Base-by-base conservation (phyloP, 2,329 filamentous ascomycete genomes). In the Bipolaris victoriae region DNA sequence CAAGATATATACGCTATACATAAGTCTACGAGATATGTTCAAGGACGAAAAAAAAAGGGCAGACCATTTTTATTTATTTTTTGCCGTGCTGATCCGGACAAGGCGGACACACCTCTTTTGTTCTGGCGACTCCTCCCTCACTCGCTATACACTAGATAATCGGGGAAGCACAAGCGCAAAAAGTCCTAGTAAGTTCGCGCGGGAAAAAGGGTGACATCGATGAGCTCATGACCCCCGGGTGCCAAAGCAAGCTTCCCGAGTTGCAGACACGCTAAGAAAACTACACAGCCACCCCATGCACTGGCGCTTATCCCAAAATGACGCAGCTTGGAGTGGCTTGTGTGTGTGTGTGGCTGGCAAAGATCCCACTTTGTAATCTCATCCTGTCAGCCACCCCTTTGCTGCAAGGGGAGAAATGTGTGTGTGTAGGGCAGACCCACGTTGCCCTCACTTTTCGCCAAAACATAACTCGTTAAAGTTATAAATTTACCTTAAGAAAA, bases 361-460 rank as follows among this genome's bases (percentile, higher is more conserved):
- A n/a, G 39, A 35, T 53, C 55, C 55, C 55, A 55, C 55, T 58
- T 33, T 33, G 47, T 45, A 49, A 58, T 58, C 52, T 58, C 52
- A 16, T 57, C 50, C 44, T 26, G 31, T 36, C 10, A n/a, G 11
- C n/a, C 40, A 47, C 16, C 48, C 26, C 20, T 20, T 47, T 41
- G 41, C 49, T 31, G 10, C 49, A 52, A 20, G 20, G 16, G 40
- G n/a, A 26, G 41, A 52, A 47, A 16, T 16, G 16, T 16, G 16
- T 16, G 16, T 16, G 16, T 16, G 16, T 16, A 16, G 16, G 16
- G 16, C 16, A 16, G 16, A 16, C 16, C 16, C 16, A 16, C 16
- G 16, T 16, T 16, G 16, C 16, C 16, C 16, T 16, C 16, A 16
- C 16, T 16, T 16, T 16, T 16, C 16, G 16, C 16, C 16, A 16